Percentiles rank a stretch among this genome's conserved stretches.
Evolutionary conservation across 345 rosid genomes (phyloP).

Genomic region (Trapa bicornis): DNA sequence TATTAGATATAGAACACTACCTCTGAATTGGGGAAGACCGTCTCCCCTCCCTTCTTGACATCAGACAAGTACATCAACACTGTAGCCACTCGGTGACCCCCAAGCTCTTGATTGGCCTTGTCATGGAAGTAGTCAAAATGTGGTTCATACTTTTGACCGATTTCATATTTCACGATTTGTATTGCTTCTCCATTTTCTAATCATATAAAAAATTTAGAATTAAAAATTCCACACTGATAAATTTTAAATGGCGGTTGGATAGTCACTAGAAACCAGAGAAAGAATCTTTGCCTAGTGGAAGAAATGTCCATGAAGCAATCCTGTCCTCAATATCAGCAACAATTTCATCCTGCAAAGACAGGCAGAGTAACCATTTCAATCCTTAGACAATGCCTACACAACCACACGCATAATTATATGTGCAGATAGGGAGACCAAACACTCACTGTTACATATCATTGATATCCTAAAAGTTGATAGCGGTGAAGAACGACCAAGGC

Average conservation of each 20-base stretch:
- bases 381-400: not conserved
- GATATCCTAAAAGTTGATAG: not conserved
- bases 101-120: constrained; percentile 38
- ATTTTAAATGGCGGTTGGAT: not conserved
- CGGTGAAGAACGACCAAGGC: not conserved
- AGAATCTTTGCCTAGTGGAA: constrained; percentile 48
- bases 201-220: constrained; percentile 1
- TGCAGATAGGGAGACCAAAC: not conserved
- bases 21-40: constrained; percentile 64
- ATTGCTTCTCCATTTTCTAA: constrained; percentile 91
- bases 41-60: constrained; percentile 80
- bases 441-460: too few relatives aligned
- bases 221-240: not conserved
- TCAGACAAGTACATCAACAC: constrained; percentile 86
- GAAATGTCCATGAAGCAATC: constrained; percentile 90
- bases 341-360: constrained; percentile 58
- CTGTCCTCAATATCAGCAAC: constrained; percentile 57
- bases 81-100: constrained; percentile 87
- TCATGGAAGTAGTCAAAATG: constrained; percentile 84
- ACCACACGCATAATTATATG: too few relatives aligned
- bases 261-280: not conserved
- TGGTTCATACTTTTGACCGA: constrained; percentile 89
- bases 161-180: constrained; percentile 75
- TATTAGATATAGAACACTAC: constrained; percentile 14
- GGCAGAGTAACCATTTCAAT: not conserved